Evolutionary conservation across 108 stramenopile genomes (phyloP), one percentile per base, ranked within the genome.

Genomic region (Skeletonema marinoi): DNA sequence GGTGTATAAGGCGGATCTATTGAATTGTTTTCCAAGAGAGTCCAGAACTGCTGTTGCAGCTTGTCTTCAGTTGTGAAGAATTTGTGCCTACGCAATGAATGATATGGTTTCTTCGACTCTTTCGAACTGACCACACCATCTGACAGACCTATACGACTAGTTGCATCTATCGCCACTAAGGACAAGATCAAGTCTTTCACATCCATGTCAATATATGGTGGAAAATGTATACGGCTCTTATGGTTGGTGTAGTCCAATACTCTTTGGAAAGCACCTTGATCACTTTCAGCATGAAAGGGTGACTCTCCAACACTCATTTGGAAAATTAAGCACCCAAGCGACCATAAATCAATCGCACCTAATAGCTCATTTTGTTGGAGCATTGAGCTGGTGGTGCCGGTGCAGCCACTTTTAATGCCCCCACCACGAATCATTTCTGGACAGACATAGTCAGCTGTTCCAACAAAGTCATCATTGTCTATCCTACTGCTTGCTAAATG

Each of bases 361-460:
- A 66, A 17, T 7, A 32, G 25, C 30, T 59, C 13, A 10, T 60
- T 38, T 58, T 14, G 19, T 8, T 69, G 48, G 16, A 31, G 10
- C 1, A 11, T 33, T 17, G 75, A 32, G 11, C 25, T 42, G 19
- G 12, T 42, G 19, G 12, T 10, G 32, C 41, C 35, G n/a, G 13
- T 29, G 10, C 13, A 21, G 30, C 78, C 75, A 2, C 11, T 41
- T 41, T 41, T 41, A 0, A 17, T 29, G 1, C 13, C 14, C 17
- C 73, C 83, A 16, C 79, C 83, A 16, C 79, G 83, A 38, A 85
- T 44, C 65, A 73, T 71, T 85, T 85, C 80, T 36, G 84, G 84
- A 29, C 71, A 77, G 6, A 72, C 46, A 61, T 78, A 85, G n/a
- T 68, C 80, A 6, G 81, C 65, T 21, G 71, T 85, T 13, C 84